These are phyloP conservation scores for Metschnikowia arizonensis DNA, from an alignment of 805 yeast species.

Conservation along the genomic window DNA sequence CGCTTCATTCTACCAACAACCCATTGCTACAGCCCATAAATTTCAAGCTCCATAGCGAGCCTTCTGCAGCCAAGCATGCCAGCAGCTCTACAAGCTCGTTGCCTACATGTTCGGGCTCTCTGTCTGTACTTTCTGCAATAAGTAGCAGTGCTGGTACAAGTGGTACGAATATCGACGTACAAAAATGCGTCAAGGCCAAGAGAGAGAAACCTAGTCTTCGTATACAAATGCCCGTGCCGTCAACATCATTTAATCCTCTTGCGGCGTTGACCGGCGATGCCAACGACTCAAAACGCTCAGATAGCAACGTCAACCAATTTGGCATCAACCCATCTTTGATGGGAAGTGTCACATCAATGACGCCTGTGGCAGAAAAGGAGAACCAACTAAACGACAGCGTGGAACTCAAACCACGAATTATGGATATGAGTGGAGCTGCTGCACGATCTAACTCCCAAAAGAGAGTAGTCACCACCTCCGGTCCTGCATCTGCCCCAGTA, in stretches of 20 bases:
- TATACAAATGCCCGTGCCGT: slow-evolving; percentile 75
- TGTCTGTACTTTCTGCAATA: slow-evolving; percentile 11
- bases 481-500: slow-evolving; percentile 15
- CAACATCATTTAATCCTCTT: slow-evolving; percentile 31
- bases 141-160: neutral
- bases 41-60: slow-evolving; percentile 28
- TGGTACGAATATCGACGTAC: neutral
- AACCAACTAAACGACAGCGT: slow-evolving; percentile 13
- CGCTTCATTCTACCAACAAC: slow-evolving; percentile 40
- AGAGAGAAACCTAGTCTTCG: slow-evolving; percentile 54
- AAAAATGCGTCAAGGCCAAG: slow-evolving; percentile 17
- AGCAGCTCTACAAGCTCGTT: neutral
- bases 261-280: slow-evolving; percentile 37
- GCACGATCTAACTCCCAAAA: slow-evolving; percentile 2
- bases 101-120: neutral
- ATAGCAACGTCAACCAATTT: slow-evolving; percentile 58
- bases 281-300: slow-evolving; percentile 16
- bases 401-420: slow-evolving; percentile 2
- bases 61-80: neutral
- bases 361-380: slow-evolving; percentile 68
- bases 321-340: slow-evolving; percentile 56
- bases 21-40: slow-evolving; percentile 57
- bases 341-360: slow-evolving; percentile 61
- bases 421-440: slow-evolving; percentile 5
- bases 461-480: slow-evolving; percentile 3